Conservation (phyloP, 306 rosid species). For the Bauhinia variegata region DNA sequence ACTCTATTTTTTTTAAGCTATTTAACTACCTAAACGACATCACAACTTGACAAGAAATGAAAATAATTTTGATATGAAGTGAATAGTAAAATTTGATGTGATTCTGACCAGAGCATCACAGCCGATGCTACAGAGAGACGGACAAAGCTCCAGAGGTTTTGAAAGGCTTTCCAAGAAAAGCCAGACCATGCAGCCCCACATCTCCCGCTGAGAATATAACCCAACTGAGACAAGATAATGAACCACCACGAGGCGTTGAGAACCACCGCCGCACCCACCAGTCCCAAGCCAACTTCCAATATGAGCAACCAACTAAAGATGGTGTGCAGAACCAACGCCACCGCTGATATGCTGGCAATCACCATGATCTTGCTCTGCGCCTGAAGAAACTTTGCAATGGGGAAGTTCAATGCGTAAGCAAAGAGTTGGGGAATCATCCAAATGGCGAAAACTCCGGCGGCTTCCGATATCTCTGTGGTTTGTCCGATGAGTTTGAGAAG, state of each 20-base stretch:
- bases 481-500: slow-evolving; percentile 52
- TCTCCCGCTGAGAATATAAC: slow-evolving; percentile 40
- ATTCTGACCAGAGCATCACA: slow-evolving; percentile 53
- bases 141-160: slow-evolving; percentile 52
- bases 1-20: too few relatives aligned
- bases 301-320: slow-evolving; percentile 46
- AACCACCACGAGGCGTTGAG: slow-evolving; percentile 57
- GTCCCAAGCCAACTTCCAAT: slow-evolving; percentile 45
- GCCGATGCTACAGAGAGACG: slow-evolving; percentile 54
- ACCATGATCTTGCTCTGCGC: slow-evolving; percentile 39
- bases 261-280: slow-evolving; percentile 49
- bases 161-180: slow-evolving; percentile 46
- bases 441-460: slow-evolving; percentile 44
- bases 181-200: slow-evolving; percentile 58
- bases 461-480: slow-evolving; percentile 44
- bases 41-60: background rate
- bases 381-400: slow-evolving; percentile 54
- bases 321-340: slow-evolving; percentile 30
- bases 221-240: slow-evolving; percentile 35
- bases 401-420: slow-evolving; percentile 53
- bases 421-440: slow-evolving; percentile 54
- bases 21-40: too few relatives aligned
- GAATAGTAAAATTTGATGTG: background rate
- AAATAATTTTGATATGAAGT: too few relatives aligned
- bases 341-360: slow-evolving; percentile 45